phyloP scores from a whole-genome alignment of 805 yeast genomes.

The Alloascoidea hylecoeti region DNA sequence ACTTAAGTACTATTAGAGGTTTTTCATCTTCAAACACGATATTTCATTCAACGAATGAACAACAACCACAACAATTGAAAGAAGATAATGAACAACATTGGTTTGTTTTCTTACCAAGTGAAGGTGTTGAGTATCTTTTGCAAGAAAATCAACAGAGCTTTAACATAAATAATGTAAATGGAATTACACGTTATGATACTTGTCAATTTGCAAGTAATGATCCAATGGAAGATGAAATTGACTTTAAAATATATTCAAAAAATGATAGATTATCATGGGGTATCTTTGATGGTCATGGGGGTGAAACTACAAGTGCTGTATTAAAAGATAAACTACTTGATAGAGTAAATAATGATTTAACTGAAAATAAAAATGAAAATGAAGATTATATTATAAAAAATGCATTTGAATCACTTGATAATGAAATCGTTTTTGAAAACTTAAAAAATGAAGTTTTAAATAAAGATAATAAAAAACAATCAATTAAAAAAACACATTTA shows the following conservation, averaged over 20 bases:
- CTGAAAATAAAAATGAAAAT: constrained; percentile 12
- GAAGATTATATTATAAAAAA: constrained; percentile 58
- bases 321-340: constrained; percentile 54
- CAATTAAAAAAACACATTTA: constrained; percentile 33
- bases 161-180: no score
- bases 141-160: no score
- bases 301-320: constrained; percentile 65
- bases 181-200: constrained; percentile 65
- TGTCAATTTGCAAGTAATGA: constrained; percentile 69
- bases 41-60: no score
- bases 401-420: constrained; percentile 60
- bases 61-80: no score
- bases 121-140: no score
- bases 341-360: constrained; percentile 50
- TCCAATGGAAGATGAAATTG: constrained; percentile 73
- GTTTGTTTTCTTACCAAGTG: no score
- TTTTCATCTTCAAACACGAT: no score
- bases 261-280: constrained; percentile 45
- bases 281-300: constrained; percentile 78
- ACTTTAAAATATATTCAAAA: constrained; percentile 41
- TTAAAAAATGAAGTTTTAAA: constrained; percentile 26
- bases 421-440: constrained; percentile 55
- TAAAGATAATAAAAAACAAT: constrained; percentile 20
- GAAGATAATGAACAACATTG: no score
- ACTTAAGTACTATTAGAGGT: no score